Conservation (phyloP, 257 asterid genomes). For the Hygrophila difformis region DNA sequence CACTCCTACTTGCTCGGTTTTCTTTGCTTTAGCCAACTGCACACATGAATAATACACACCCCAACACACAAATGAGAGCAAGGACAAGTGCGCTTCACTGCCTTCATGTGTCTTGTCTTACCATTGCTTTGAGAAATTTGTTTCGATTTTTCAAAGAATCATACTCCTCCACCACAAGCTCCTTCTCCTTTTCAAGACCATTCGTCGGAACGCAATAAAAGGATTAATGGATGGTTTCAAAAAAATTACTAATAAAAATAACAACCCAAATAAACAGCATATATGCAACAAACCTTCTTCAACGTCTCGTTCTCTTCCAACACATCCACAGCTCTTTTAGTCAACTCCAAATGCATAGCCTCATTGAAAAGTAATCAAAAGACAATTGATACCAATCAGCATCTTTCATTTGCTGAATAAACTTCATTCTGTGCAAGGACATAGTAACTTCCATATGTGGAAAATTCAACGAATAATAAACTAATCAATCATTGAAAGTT, state of each 20-base stretch:
- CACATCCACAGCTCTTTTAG: conserved; percentile 32
- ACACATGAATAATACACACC: conserved; percentile 1
- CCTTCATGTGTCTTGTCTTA: conserved; percentile 13
- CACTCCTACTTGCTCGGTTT: conserved; percentile 16
- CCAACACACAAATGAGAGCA: neutral
- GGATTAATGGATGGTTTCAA: neutral
- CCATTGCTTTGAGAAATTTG: conserved; percentile 35
- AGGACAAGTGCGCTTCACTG: neutral
- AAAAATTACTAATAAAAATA: neutral
- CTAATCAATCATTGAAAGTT: no score
- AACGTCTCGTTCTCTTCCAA: conserved; percentile 42
- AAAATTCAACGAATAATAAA: no score
- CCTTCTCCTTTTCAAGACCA: conserved; percentile 41
- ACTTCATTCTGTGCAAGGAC: no score
- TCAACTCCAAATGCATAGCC: conserved; percentile 49
- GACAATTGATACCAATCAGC: neutral
- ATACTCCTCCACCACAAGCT: conserved; percentile 35
- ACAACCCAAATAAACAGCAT: neutral
- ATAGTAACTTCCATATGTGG: no score
- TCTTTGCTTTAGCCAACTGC: conserved; percentile 38
- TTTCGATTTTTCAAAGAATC: conserved; percentile 33
- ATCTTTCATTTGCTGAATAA: no score
- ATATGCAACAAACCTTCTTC: conserved; percentile 34
- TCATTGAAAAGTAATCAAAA: conserved; percentile 12
- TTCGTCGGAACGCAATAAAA: neutral